A percentile compares a stretch with the other conserved stretches of the same genome.
phyloP scores from a whole-genome alignment of 345 rosid species.

The Pugionium dolabratum region DNA sequence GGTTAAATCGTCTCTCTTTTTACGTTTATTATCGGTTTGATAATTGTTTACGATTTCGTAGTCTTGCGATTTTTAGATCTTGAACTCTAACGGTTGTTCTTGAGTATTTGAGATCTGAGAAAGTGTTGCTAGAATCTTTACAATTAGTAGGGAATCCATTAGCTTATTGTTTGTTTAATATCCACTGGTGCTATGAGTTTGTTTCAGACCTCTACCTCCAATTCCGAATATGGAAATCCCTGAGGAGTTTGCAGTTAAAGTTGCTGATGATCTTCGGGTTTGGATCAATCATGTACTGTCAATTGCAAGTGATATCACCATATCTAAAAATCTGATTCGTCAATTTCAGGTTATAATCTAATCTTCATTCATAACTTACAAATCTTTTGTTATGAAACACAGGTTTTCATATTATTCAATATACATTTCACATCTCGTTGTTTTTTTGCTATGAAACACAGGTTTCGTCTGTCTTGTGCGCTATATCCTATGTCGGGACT shows the following conservation, averaged over 20 bases:
- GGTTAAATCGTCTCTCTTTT: no score
- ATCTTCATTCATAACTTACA: background rate
- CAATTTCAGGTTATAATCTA: constrained; percentile 59
- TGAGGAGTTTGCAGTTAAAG: constrained; percentile 56
- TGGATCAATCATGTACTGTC: constrained; percentile 60
- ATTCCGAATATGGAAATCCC: constrained; percentile 85
- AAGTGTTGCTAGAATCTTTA: no score
- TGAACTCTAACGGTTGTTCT: no score
- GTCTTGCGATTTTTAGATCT: no score
- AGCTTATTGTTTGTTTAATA: constrained; percentile 10
- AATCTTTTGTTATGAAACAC: background rate
- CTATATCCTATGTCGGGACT: constrained; percentile 62
- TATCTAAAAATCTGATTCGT: constrained; percentile 60
- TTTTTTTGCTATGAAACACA: constrained; percentile 43
- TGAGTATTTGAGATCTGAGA: no score
- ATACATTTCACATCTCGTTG: background rate
- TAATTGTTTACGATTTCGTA: no score
- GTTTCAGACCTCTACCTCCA: constrained; percentile 86
- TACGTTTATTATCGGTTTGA: no score
- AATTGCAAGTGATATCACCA: constrained; percentile 67
- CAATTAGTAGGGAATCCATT: constrained; percentile 13
- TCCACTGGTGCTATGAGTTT: constrained; percentile 3
- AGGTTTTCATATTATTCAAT: background rate
- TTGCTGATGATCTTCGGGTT: constrained; percentile 53
- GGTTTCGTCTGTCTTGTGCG: constrained; percentile 65